phyloP scores from a whole-genome alignment of 257 asterid genomes.

The Nicotiana paniculata region DNA sequence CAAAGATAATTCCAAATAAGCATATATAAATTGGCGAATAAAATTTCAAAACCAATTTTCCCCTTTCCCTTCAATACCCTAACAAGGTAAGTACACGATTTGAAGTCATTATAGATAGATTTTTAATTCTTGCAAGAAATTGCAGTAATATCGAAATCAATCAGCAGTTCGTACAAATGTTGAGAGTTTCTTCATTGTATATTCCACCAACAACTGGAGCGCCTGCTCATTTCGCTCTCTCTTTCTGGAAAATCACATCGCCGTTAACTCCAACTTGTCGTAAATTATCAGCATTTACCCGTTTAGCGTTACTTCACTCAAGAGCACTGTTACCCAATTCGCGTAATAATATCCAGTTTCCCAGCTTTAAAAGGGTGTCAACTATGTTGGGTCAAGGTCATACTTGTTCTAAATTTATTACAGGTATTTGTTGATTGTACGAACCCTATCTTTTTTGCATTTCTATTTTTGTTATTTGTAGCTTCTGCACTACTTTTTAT shows the following conservation, averaged over 20 bases:
- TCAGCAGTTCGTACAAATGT: constrained; percentile 22
- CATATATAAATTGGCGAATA: no score
- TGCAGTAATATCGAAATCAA: neutral
- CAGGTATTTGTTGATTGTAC: constrained; percentile 3
- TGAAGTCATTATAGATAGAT: no score
- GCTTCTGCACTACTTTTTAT: neutral
- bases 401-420: neutral
- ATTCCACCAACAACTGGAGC: constrained; percentile 25
- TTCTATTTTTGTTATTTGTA: neutral
- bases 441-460: neutral
- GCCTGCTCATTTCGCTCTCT: constrained; percentile 27
- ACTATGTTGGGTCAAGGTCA: constrained; percentile 21
- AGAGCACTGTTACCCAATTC: neutral
- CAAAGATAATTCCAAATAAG: no score
- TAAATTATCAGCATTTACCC: neutral
- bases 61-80: no score
- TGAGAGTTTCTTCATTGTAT: constrained; percentile 39
- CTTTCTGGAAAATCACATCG: constrained; percentile 15
- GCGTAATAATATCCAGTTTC: constrained; percentile 13
- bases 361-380: constrained; percentile 11
- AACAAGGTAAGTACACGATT: no score
- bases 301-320: neutral
- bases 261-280: neutral
- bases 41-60: no score
- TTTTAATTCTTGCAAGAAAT: no score